Evolutionary conservation across 768 basidiomycete genomes (phyloP), one percentile per base, ranked within the genome.

Genomic region (Termitomyces sp.): DNA sequence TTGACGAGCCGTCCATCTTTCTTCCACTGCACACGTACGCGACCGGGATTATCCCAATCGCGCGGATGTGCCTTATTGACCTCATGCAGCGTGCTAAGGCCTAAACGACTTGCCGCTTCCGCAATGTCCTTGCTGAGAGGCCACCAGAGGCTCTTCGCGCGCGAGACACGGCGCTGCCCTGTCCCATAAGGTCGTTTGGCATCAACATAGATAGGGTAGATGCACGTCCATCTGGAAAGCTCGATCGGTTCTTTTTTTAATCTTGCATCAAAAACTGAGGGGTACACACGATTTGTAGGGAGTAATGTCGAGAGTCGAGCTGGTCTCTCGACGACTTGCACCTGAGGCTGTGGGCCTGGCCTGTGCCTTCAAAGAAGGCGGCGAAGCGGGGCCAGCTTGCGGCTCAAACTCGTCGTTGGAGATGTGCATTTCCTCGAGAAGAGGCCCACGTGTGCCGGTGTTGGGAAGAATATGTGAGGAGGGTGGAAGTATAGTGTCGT

Each of bases 11-110:
- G 68, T 1, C 79, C 90, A 57, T 91, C 87, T 69, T 87, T 87
- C 79, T 90, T 93, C 88, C 89, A 92, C 66, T 90, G 90, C 23
- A 98, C 90, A 61, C 93, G 84, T 57, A 99, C 92, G 26, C 96
- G 82, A 9, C 96, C 96, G 0, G 96, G 96, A 69, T 99, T 99
- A 66, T 91, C 95, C 96, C 96, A 99, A 70, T 99, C 96, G 51
- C 91, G 82, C 11, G 96, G 96, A 66, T 99, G 96, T 28, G 82
- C 76, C 71, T 95, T 98, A 66, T 83, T 81, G 38, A 92, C 91
- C 75, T 98, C 94, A 63, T 94, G 92, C 5, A 97, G 78, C 2
- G 87, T 83, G 12, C 86, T 82, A 8, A 98, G 75, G 1, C 94
- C 89, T 14, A 98, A 72, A 31, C 84, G 75, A 62, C 75, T 82